Conservation (phyloP, 2,329 filamentous ascomycete species). For the Rugonectria rugulosa region DNA sequence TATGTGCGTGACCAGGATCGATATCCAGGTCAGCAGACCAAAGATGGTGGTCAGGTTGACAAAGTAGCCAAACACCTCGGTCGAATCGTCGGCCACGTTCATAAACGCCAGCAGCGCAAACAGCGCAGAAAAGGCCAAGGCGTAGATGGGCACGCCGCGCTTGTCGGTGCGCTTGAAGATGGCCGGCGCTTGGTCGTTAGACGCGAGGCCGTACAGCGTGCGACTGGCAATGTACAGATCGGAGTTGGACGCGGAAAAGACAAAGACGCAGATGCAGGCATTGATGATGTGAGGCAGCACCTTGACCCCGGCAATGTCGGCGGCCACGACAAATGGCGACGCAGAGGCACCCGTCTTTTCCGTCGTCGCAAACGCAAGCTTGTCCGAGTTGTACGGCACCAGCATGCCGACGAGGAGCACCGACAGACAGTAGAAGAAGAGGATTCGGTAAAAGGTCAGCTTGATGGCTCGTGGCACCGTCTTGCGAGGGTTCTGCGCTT, state of each 20-base stretch:
- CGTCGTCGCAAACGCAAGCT: slow-evolving; percentile 66
- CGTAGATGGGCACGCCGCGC: slow-evolving; percentile 73
- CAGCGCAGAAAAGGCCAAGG: slow-evolving; percentile 65
- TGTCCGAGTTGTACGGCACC: slow-evolving; percentile 72
- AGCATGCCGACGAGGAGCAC: slow-evolving; percentile 80
- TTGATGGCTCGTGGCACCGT: slow-evolving; percentile 81
- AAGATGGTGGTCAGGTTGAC: slow-evolving; percentile 74
- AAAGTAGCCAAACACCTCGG: slow-evolving; percentile 68
- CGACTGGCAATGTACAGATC: slow-evolving; percentile 80
- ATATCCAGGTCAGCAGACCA: slow-evolving; percentile 72
- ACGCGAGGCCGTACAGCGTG: slow-evolving; percentile 76
- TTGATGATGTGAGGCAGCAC: slow-evolving; percentile 74
- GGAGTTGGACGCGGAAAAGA: slow-evolving; percentile 79
- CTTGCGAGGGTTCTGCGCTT: slow-evolving; percentile 80
- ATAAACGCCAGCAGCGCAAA: slow-evolving; percentile 75
- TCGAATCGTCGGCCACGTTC: slow-evolving; percentile 66
- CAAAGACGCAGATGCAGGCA: slow-evolving; percentile 76
- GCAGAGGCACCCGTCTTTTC: slow-evolving; percentile 52
- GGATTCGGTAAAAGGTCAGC: slow-evolving; percentile 82
- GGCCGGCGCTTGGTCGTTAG: slow-evolving; percentile 73
- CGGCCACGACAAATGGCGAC: slow-evolving; percentile 78
- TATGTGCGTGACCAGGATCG: slow-evolving; percentile 72
- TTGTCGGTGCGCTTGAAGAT: slow-evolving; percentile 77
- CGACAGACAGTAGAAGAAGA: slow-evolving; percentile 79
- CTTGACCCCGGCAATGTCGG: slow-evolving; percentile 68